Evolutionary conservation across 2,329 filamentous ascomycete species (phyloP).

Genomic region (Exophiala phaeomuriformis): DNA sequence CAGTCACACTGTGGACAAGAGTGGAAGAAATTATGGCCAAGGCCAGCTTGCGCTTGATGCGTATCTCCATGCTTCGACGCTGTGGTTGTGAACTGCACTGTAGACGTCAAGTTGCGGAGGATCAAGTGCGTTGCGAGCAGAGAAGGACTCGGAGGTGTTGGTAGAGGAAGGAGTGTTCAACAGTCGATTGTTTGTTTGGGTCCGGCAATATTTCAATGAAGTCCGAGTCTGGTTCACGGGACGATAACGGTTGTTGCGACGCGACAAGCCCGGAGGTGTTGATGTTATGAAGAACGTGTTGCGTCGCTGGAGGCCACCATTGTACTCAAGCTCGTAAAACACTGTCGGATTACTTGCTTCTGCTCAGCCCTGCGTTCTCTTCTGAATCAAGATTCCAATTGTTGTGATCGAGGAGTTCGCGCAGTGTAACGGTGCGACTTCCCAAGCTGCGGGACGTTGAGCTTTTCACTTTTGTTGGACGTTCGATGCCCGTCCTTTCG

Average conservation of each 20-base stretch:
- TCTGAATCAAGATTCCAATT: no score
- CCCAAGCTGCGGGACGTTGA: no score
- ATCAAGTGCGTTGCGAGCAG: background rate
- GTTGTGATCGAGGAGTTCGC: no score
- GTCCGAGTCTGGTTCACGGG: background rate
- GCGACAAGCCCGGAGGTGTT: background rate
- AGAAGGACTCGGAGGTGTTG: background rate
- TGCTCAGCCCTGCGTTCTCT: no score
- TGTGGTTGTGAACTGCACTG: background rate
- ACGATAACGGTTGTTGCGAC: background rate
- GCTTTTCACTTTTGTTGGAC: background rate
- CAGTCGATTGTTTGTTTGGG: background rate
- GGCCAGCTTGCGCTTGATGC: background rate
- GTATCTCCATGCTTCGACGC: conserved; percentile 5
- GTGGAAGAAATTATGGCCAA: conserved; percentile 14
- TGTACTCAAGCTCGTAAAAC: no score
- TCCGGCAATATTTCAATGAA: conserved; percentile 1
- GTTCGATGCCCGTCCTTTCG: background rate
- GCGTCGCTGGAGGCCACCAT: no score
- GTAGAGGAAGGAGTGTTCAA: background rate
- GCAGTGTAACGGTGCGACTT: no score
- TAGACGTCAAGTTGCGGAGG: background rate
- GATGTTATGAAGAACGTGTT: background rate
- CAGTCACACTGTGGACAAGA: conserved; percentile 13
- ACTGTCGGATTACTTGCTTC: no score